Base-by-base conservation (phyloP, 1,284 basidiomycete genomes). In the Cutaneotrichosporon cyanovorans region DNA sequence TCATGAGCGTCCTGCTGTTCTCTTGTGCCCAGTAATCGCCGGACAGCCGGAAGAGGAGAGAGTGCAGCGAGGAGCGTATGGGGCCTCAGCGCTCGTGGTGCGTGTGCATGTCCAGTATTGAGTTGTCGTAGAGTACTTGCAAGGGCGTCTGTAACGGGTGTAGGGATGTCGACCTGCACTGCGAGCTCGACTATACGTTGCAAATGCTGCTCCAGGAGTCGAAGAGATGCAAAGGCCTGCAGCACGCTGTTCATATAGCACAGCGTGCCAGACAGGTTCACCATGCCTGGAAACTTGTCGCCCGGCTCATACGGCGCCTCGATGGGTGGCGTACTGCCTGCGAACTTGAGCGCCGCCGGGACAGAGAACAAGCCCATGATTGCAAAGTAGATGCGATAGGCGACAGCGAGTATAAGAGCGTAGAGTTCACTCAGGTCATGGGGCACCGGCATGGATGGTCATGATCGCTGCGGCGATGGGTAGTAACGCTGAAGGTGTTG, bases 1-100 rank as follows among this genome's bases (percentile, higher is more conserved):
- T 95, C 91, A 61, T 95, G 91, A 2, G 90, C 90, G 67, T 95
- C 90, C 72, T 95, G 90, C 66, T 95, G 90, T 62, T 92, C 86
- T 14, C 86, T 80, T 1, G 86, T 87, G 50, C 80, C 80, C 61
- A 93, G 82, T 6, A 92, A 76, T 0, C 83, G 59, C n/a, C 77
- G 79, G 51, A 77, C 76, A 33, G 76, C 71, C 35, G 79, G 77
- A 39, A 80, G 74, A 30, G 75, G 67, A 15, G 79, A 77, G 45
- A 90, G 77, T 1, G 83, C 84, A 12, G 77, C 68, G 36, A 90
- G 84, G 50, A 90, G 80, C 19, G 77, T 76, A 36, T 80, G 63
- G 0, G 87, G 87, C 0, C 84, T 79, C 15, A 88, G 76, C 14
- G 86, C 76, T 34, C 76, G 71, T 3, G 69, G 66, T 1, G 48